Conservation (phyloP, 495 filamentous ascomycete genomes). For the Talaromyces ruber region DNA sequence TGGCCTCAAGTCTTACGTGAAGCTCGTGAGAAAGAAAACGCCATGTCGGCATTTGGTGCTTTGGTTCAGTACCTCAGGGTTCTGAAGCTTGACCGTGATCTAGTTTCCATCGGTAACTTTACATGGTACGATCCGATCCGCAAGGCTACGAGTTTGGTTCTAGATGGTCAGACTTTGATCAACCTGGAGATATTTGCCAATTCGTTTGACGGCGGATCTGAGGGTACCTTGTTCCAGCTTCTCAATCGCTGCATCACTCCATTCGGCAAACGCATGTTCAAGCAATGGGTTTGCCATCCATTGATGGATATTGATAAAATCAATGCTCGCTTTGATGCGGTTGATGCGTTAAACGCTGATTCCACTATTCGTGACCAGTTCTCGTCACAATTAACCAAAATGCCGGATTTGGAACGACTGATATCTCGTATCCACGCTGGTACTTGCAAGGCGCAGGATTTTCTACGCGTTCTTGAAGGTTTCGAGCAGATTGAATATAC, state of each 20-base stretch:
- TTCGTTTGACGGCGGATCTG: conserved; percentile 72
- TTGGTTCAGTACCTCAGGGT: conserved; percentile 78
- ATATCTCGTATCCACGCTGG: conserved; percentile 94
- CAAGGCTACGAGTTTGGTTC: conserved; percentile 82
- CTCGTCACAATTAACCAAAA: conserved; percentile 71
- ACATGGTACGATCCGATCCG: conserved; percentile 88
- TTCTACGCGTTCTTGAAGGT: conserved; percentile 87
- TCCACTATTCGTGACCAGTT: conserved; percentile 70
- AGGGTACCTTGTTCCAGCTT: conserved; percentile 83
- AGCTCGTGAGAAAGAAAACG: conserved; percentile 67
- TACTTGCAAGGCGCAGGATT: conserved; percentile 79
- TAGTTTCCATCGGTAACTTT: conserved; percentile 88
- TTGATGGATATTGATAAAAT: conserved; percentile 78
- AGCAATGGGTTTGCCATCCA: conserved; percentile 97
- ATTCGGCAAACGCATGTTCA: conserved; percentile 93
- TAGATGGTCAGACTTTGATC: conserved; percentile 94
- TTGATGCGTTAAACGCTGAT: conserved; percentile 86
- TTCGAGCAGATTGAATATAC: conserved; percentile 97
- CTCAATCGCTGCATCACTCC: conserved; percentile 94
- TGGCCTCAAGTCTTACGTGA: conserved; percentile 76
- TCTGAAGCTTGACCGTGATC: conserved; percentile 80
- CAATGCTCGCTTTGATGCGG: conserved; percentile 91
- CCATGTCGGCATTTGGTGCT: conserved; percentile 91
- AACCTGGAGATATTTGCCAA: conserved; percentile 97
- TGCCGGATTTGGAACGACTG: conserved; percentile 90